Conservation (phyloP, 2,329 filamentous ascomycete genomes). For the Zopfia rhizophila region DNA sequence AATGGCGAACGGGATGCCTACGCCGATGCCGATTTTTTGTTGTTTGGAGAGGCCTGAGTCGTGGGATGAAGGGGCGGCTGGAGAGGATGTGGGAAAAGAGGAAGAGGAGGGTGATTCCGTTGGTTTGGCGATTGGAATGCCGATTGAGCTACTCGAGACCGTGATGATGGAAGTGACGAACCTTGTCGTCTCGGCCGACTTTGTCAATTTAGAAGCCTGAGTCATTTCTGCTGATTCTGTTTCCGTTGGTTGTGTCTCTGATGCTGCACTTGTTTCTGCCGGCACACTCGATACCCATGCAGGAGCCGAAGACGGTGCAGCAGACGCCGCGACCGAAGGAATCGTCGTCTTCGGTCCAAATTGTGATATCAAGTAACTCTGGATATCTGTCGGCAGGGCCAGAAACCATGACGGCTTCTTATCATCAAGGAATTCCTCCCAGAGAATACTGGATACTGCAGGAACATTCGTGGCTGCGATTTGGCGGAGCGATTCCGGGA, state of each 20-base stretch:
- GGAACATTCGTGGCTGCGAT: slow-evolving; percentile 49
- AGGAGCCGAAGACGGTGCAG: not conserved
- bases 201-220: not conserved
- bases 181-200: not conserved
- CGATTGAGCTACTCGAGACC: slow-evolving; percentile 5
- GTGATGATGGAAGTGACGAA: slow-evolving; percentile 9
- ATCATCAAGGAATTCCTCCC: slow-evolving; percentile 45
- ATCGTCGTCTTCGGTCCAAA: slow-evolving; percentile 46
- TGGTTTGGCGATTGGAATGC: slow-evolving; percentile 2
- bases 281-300: slow-evolving; percentile 4
- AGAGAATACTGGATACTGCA: slow-evolving; percentile 47
- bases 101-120: not conserved
- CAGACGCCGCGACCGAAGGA: slow-evolving; percentile 18
- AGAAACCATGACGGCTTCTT: slow-evolving; percentile 47
- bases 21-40: slow-evolving; percentile 47
- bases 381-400: slow-evolving; percentile 44
- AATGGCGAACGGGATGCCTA: slow-evolving; percentile 65
- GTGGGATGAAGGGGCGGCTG: slow-evolving; percentile 23
- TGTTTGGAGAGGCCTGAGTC: slow-evolving; percentile 31
- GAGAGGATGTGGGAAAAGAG: slow-evolving; percentile 21
- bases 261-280: slow-evolving; percentile 2
- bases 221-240: not conserved
- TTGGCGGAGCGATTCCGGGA: slow-evolving; percentile 46
- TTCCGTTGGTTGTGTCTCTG: not conserved
- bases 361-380: slow-evolving; percentile 44